These are phyloP conservation scores for Talaromyces piceae DNA, from an alignment of 2,329 filamentous ascomycete species.

Conservation along the genomic window DNA sequence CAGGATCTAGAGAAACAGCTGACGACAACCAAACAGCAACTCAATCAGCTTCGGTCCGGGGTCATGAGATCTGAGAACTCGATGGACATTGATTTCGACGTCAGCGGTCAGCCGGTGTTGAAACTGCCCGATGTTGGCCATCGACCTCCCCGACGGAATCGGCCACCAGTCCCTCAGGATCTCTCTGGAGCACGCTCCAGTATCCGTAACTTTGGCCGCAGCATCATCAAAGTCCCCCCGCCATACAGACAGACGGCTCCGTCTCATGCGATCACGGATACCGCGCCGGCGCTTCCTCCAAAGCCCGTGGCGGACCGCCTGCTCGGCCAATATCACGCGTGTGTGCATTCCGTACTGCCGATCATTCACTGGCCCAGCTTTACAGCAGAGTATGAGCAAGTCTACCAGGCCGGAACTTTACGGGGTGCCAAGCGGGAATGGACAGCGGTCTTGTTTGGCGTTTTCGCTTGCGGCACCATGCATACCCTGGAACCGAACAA, in stretches of 20 bases:
- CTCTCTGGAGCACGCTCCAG: conserved; percentile 65
- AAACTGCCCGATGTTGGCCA: conserved; percentile 59
- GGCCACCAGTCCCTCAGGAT: conserved; percentile 57
- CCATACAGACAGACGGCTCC: conserved; percentile 53
- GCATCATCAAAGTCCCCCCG: conserved; percentile 71
- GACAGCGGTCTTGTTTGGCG: conserved; percentile 71
- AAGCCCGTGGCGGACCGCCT: conserved; percentile 64
- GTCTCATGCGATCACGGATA: conserved; percentile 45
- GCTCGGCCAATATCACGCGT: conserved; percentile 66
- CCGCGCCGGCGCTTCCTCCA: conserved; percentile 60
- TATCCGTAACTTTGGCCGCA: conserved; percentile 64
- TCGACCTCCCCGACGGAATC: conserved; percentile 57
- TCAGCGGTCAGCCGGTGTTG: conserved; percentile 38
- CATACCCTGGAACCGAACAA: conserved; percentile 56
- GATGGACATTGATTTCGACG: conserved; percentile 36
- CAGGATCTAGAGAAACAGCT: conserved; percentile 95
- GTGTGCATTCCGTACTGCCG: conserved; percentile 72
- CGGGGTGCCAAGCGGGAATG: conserved; percentile 59
- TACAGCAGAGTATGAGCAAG: conserved; percentile 62
- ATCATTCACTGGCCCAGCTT: conserved; percentile 86
- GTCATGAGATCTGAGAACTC: conserved; percentile 45
- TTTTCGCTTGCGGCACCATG: conserved; percentile 74
- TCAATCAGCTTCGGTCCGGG: conserved; percentile 63
- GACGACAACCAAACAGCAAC: conserved; percentile 69
- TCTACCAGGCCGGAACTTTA: conserved; percentile 61